Percentiles rank a stretch among this genome's conserved stretches.
phyloP scores from a whole-genome alignment of 148 eudicot species.

The Vaccinium myrtillus region DNA sequence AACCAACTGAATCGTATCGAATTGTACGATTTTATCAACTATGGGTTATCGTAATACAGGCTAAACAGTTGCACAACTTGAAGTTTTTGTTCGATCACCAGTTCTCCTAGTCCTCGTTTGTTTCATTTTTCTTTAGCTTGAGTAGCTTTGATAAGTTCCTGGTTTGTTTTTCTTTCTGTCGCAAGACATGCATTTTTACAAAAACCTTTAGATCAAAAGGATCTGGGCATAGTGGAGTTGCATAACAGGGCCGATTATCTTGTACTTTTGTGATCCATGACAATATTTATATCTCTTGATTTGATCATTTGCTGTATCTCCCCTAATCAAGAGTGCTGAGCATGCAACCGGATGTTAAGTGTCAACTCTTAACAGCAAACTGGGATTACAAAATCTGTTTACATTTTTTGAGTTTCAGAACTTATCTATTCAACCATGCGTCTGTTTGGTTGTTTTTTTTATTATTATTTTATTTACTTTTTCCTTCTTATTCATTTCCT shows the following conservation, averaged over 20 bases:
- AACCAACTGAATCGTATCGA: too few species aligned
- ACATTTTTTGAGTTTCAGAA: not conserved
- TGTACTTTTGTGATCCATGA: not conserved
- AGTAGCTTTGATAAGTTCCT: not conserved
- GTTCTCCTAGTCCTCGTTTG: not conserved
- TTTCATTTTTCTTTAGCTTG: not conserved
- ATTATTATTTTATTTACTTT: not conserved
- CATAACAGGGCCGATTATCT: not conserved
- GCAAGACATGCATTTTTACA: not conserved
- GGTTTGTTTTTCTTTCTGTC: not conserved
- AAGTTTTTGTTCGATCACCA: not conserved
- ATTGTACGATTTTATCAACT: too few species aligned
- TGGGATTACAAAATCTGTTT: not conserved
- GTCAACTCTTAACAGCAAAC: not conserved
- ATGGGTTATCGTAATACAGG: not conserved
- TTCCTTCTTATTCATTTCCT: not conserved
- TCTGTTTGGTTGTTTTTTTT: not conserved
- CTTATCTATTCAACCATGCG: not conserved
- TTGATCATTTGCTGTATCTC: not conserved
- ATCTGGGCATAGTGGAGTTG: not conserved
- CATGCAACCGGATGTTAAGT: not conserved
- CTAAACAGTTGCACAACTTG: not conserved
- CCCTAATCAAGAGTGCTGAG: not conserved
- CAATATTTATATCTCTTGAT: not conserved
- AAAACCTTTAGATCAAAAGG: not conserved